Base-by-base conservation (phyloP, 805 yeast genomes). In the Yarrowia osloensis region DNA sequence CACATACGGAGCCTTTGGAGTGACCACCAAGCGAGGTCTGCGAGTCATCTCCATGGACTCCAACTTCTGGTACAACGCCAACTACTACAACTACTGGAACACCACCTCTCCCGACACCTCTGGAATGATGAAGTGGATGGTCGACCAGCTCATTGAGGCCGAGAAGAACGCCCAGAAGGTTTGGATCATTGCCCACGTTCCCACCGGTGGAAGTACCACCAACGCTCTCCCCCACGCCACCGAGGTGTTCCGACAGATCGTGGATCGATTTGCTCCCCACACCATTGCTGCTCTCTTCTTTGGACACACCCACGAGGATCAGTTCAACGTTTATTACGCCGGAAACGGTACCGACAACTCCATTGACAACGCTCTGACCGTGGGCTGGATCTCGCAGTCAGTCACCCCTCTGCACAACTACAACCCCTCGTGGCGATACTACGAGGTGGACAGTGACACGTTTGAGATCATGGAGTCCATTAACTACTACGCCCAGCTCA, bases 171-270 rank as follows among this genome's bases (percentile, higher is more conserved):
- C 84, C 61, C 86, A 87, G 75, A 79, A 88, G 72, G 92, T 86
- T n/a, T 88, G 92, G 92, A 80, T 88, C 67, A 80, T 86, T 71
- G 85, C 89, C 22, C 92, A 88, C 74, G 85, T 88, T 66, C 91
- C 93, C 52, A 80, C 81, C 15, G 77, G 77, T 7, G 77, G 78
- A 3, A 12, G 31, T 19, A 77, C 82, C 26, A 81, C 78, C 69
- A 89, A 86, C 70, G 82, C 88, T 19, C 76, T 88, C 55, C 91
- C 92, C 13, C 78, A 86, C 44, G 88, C 84, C 65, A 82, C 89
- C 28, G 80, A 82, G 66, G 77, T 85, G 35, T 84, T 86, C 69
- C 78, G 81, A 35, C 83, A 84, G 69, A 84, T 88, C 44, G 80
- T 88, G 26, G 86, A 85, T 72, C 81, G 92, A 75, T 88, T 87